phyloP scores from a whole-genome alignment of 2,329 filamentous ascomycete genomes.

The Coleophoma cylindrospora region DNA sequence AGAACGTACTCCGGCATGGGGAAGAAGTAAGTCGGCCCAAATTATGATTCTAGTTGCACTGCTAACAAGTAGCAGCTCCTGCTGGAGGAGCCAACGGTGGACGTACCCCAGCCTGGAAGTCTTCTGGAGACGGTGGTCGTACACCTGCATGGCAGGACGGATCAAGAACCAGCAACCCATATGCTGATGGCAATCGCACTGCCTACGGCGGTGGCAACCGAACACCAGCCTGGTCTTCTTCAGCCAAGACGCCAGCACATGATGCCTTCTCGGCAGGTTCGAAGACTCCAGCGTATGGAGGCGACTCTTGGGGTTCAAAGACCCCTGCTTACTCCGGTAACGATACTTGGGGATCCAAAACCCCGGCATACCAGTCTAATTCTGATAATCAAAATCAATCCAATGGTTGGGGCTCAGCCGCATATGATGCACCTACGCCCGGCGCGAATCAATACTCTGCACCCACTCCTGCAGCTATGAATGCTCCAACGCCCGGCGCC shows the following conservation, averaged over 20 bases:
- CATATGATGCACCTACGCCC: slow-evolving; percentile 67
- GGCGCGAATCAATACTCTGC: slow-evolving; percentile 51
- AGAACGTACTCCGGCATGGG: slow-evolving; percentile 75
- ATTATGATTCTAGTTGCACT: background rate
- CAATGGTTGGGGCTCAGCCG: slow-evolving; percentile 35
- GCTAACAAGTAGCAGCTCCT: slow-evolving; percentile 35
- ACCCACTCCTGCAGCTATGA: slow-evolving; percentile 56
- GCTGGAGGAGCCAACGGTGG: slow-evolving; percentile 45
- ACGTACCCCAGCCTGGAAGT: slow-evolving; percentile 66
- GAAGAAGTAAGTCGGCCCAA: slow-evolving; percentile 51
- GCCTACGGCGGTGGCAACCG: slow-evolving; percentile 70
- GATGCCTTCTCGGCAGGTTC: slow-evolving; percentile 62
- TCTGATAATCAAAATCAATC: slow-evolving; percentile 16
- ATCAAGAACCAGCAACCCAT: slow-evolving; percentile 60
- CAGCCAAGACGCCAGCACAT: slow-evolving; percentile 64
- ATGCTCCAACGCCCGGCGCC: slow-evolving; percentile 68
- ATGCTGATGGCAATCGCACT: slow-evolving; percentile 54
- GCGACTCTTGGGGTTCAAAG: slow-evolving; percentile 59
- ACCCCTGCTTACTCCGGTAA: slow-evolving; percentile 66
- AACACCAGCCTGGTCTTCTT: slow-evolving; percentile 75
- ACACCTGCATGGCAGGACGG: slow-evolving; percentile 70
- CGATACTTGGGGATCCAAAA: slow-evolving; percentile 62
- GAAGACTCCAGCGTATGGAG: slow-evolving; percentile 72
- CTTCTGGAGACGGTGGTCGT: slow-evolving; percentile 39
- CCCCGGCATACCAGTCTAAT: slow-evolving; percentile 55